Evolutionary conservation across 2,329 filamentous ascomycete genomes (phyloP), one percentile per base, ranked within the genome.

Genomic region (Cladosporium sphaerospermum): DNA sequence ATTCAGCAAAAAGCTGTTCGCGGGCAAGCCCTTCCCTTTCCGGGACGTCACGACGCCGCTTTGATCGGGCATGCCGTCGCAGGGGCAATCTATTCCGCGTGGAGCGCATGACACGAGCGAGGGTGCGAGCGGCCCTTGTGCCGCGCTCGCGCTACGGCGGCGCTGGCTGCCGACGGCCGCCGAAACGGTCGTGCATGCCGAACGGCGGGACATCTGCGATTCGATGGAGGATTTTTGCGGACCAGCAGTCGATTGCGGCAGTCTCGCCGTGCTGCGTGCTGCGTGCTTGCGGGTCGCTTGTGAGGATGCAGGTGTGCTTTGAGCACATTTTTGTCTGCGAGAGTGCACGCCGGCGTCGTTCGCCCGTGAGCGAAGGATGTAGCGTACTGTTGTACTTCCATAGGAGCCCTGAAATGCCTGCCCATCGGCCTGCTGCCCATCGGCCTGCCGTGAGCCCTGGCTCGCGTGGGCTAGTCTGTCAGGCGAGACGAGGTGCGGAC

Each of bases 161-260:
- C 47, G 19, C 39, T 31, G 33, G 37, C 39, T 42, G 39, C 47
- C 39, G 39, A 39, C 31, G 39, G 28, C 19, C 19, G 39, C 28
- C 14, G 28, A 39, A 50, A 50, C 47, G 47, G 47, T 28, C 40
- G 43, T 50, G 47, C 47, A 43, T 50, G 47, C 47, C 46, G 46
- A 42, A 37, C 28, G 16, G 16, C 9, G 11, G 11, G 18, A 18
- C 16, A 42, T 14, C n/a, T n/a, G 36, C 16, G 40, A 16, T 10
- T 13, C 40, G 40, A 42, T 42, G 34, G 34, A 37, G 19, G 36
- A n/a, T 39, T 39, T 23, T 14, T 42, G 40, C 16, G 18, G 40
- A 42, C 6, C 34, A n/a, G 34, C 34, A 36, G n/a, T 11, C 34
- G n/a, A 36, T 11, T n/a, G n/a, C 10, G 34, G 34, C n/a, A 36